Percentiles rank a stretch among this genome's conserved stretches.
Conservation (phyloP, 148 eudicot genomes). For the Drosera capensis region DNA sequence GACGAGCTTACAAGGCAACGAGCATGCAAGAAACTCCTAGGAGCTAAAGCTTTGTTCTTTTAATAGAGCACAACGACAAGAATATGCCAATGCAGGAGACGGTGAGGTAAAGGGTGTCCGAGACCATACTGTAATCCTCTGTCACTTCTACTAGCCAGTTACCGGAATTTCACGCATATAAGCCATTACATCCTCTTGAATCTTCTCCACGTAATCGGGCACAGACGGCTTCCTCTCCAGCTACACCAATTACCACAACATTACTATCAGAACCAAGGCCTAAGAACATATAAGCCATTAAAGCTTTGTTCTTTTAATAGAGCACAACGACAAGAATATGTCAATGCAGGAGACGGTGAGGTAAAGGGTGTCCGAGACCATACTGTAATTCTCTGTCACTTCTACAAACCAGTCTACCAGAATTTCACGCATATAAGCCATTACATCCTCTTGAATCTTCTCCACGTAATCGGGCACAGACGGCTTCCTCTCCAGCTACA, state of each 20-base stretch:
- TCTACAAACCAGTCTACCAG: slow-evolving; percentile 53
- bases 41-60: slow-evolving; percentile 40
- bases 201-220: slow-evolving; percentile 29
- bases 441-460: slow-evolving; percentile 34
- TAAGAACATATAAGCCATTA: too few species aligned
- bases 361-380: slow-evolving; percentile 40
- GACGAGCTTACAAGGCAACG: slow-evolving; percentile 35
- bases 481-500: slow-evolving; percentile 20
- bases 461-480: slow-evolving; percentile 30
- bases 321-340: slow-evolving; percentile 25
- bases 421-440: slow-evolving; percentile 27
- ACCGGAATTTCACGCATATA: slow-evolving; percentile 34
- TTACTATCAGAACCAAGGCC: neutral
- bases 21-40: slow-evolving; percentile 57
- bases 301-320: slow-evolving; percentile 16
- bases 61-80: slow-evolving; percentile 16
- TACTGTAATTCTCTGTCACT: slow-evolving; percentile 48
- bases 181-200: slow-evolving; percentile 32
- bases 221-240: slow-evolving; percentile 20
- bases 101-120: slow-evolving; percentile 40
- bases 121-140: slow-evolving; percentile 45
- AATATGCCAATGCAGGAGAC: slow-evolving; percentile 38
- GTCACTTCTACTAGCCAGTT: slow-evolving; percentile 55
- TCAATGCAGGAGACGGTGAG: slow-evolving; percentile 37
- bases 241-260: slow-evolving; percentile 5